Percentiles rank a stretch among this genome's conserved stretches.
These are phyloP conservation scores for Marasmius sp. DNA, from an alignment of 1,284 basidiomycete genomes.

Conservation along the genomic window DNA sequence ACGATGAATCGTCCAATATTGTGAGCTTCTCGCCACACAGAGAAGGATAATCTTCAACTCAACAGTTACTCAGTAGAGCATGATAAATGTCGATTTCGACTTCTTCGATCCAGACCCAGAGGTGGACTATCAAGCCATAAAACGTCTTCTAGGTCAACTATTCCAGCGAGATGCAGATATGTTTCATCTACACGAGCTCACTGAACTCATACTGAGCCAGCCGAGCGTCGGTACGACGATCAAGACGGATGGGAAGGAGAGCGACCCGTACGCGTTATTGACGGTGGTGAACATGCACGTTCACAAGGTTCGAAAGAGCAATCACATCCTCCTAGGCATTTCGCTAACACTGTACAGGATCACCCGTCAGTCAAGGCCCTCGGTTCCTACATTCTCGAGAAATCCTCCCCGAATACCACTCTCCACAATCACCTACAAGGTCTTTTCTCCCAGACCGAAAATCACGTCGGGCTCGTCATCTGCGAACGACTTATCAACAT, in stretches of 20 bases:
- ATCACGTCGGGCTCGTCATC: slow-evolving; percentile 78
- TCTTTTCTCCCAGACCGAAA: slow-evolving; percentile 48
- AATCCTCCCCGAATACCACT: slow-evolving; percentile 43
- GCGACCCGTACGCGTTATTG: slow-evolving; percentile 84
- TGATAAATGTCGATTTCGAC: slow-evolving; percentile 85
- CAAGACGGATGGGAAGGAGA: slow-evolving; percentile 88
- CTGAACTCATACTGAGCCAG: slow-evolving; percentile 75
- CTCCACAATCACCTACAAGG: slow-evolving; percentile 53
- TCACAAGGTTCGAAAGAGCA: slow-evolving; percentile 59
- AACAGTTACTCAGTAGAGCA: slow-evolving; percentile 30
- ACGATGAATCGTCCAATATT: slow-evolving; percentile 28
- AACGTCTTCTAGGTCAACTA: slow-evolving; percentile 78
- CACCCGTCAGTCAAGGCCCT: slow-evolving; percentile 72
- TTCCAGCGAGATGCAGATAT: slow-evolving; percentile 79
- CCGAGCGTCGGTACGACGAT: slow-evolving; percentile 85
- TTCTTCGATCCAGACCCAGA: slow-evolving; percentile 85
- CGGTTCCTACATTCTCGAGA: slow-evolving; percentile 65
- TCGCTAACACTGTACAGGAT: slow-evolving; percentile 40
- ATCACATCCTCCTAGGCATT: background rate
- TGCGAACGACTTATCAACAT: slow-evolving; percentile 90
- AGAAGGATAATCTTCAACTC: background rate
- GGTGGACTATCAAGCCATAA: slow-evolving; percentile 85
- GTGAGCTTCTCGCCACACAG: slow-evolving; percentile 19
- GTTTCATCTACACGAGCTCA: slow-evolving; percentile 70
- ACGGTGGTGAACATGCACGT: slow-evolving; percentile 80